Evolutionary conservation across 176 grass and related monocot species (phyloP), one percentile per base, ranked within the genome.

Genomic region (Juncus effusus): DNA sequence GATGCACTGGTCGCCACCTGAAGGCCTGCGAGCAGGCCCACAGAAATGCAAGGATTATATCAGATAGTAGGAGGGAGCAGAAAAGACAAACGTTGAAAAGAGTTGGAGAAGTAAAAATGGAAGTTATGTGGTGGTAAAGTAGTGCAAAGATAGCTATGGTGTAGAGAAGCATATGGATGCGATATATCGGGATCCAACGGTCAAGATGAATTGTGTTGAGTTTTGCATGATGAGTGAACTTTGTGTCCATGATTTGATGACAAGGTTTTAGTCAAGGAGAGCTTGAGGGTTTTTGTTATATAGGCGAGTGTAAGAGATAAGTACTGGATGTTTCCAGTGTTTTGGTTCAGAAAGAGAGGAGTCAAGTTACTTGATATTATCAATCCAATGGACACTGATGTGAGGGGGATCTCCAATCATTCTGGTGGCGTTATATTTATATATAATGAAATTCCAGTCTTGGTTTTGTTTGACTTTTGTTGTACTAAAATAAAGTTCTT

Each of bases 1-100:
- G 67, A 7, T 71, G 81, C 35, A 83, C 61, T 0, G 81, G 81
- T 38, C 81, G 74, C 81, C 75, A 83, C 60, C 55, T 75, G 68
- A 56, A 62, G 53, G 81, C 59, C 42, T 83, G 81, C 3, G 7
- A 3, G 35, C 7, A 14, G 2, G 52, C 28, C 81, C 81, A 83
- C 36, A 50, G 35, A 36, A 83, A 67, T 15, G 68, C 67, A 4
- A 83, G 56, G 14, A 83, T 59, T 3, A 74, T 8, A 36, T 83
- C 81, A 3, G 81, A 57, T 57, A 74, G 3, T 53, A 83, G 62
- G 15, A 83, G 69, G 5, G 14, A 15, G 40, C 49, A 62, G 61
- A 54, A 7, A 36, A 66, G 35, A 51, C 42, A 2, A 4, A 60
- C 39, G 8, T 38, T 15, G 4, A 73, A 2, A 13, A 78, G 3